Conservation (phyloP, 2,329 filamentous ascomycete species). For the Fusarium xylarioides region DNA sequence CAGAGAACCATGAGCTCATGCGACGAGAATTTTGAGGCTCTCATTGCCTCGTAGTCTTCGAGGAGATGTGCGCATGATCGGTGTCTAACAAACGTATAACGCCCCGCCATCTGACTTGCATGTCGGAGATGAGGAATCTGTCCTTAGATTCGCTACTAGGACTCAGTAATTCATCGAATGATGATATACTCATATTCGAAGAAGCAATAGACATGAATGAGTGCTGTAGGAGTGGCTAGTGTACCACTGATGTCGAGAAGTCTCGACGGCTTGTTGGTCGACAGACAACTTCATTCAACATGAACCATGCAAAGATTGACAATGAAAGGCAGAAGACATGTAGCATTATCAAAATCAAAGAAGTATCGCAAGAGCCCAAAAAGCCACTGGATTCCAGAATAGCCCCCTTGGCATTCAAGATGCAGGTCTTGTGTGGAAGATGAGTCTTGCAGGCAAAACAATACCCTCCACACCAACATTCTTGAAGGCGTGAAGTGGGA, state of each 20-base stretch:
- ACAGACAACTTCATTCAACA: not conserved
- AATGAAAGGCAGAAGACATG: not conserved
- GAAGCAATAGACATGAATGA: not conserved
- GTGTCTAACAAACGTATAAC: conserved; percentile 22
- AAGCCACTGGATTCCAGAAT: conserved; percentile 13
- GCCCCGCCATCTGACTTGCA: not conserved
- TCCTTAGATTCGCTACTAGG: not conserved
- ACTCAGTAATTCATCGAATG: not conserved
- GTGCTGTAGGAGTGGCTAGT: not conserved
- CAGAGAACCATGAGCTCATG: not conserved
- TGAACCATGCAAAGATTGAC: not conserved
- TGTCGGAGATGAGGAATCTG: conserved; percentile 5
- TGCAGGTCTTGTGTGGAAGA: conserved; percentile 18
- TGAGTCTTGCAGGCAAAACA: conserved; percentile 11
- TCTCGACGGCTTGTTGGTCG: not conserved
- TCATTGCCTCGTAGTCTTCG: not conserved
- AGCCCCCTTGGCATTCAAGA: conserved; percentile 20
- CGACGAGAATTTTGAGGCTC: not conserved
- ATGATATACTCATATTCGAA: not conserved
- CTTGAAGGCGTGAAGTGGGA: not conserved
- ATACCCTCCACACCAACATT: conserved; percentile 7
- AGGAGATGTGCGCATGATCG: not conserved
- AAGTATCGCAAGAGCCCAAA: not conserved
- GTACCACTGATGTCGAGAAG: not conserved
- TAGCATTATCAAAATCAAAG: not conserved